Conservation (phyloP, 371 early-diverging fungal species). For the Mucor saturninus region DNA sequence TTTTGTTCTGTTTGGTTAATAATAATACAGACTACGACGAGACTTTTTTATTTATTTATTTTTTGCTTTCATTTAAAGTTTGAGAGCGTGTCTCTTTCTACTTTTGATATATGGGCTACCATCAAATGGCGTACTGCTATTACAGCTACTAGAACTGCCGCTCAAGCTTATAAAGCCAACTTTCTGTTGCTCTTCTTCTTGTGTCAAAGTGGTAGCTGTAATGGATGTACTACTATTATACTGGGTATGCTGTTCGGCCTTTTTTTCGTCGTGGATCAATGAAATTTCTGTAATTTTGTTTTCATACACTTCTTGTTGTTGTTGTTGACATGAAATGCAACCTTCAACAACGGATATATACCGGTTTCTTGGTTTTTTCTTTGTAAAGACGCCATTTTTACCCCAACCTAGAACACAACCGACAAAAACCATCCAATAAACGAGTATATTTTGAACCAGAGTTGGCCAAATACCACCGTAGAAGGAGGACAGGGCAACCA, state of each 20-base stretch:
- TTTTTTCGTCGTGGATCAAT: constrained; percentile 3
- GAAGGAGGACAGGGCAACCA: constrained; percentile 38
- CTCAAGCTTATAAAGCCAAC: constrained; percentile 4
- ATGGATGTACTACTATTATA: constrained; percentile 10
- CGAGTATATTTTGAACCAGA: constrained; percentile 31
- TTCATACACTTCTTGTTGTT: not conserved
- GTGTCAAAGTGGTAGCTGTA: constrained; percentile 19
- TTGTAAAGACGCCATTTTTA: constrained; percentile 31
- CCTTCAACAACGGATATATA: constrained; percentile 11
- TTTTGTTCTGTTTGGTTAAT: not conserved
- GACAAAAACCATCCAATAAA: constrained; percentile 39
- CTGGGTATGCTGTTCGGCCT: not conserved
- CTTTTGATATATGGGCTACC: constrained; percentile 15
- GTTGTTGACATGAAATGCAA: constrained; percentile 22
- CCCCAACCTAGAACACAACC: constrained; percentile 32
- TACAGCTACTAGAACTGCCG: constrained; percentile 1
- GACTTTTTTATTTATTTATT: not conserved
- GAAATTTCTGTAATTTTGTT: not conserved
- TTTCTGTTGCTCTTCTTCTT: constrained; percentile 27
- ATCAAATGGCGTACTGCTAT: constrained; percentile 26
- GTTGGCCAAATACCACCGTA: constrained; percentile 52
- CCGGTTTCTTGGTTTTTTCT: constrained; percentile 9
- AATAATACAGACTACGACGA: not conserved
- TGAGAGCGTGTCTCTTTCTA: constrained; percentile 12
- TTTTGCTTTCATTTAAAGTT: not conserved